These are phyloP conservation scores for Chlorella sp. DNA, from an alignment of 139 green algal genomes.

Conservation along the genomic window DNA sequence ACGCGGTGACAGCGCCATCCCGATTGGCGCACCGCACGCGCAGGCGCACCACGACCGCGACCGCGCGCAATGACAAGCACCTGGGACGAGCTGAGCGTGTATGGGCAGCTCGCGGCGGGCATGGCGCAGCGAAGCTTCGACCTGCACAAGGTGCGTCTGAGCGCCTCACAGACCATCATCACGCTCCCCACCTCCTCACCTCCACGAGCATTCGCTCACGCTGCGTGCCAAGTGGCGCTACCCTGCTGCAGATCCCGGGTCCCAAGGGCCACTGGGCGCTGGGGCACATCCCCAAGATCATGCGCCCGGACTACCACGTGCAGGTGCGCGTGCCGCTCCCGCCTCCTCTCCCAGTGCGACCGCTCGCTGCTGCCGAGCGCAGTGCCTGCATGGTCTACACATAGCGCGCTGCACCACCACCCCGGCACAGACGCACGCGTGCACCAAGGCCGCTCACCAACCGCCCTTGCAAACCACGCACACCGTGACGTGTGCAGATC, in stretches of 20 bases:
- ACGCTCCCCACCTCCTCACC: neutral
- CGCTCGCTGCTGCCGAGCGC: neutral
- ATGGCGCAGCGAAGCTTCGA: slow-evolving; percentile 28
- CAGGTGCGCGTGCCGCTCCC: no score
- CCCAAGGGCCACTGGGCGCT: slow-evolving; percentile 3
- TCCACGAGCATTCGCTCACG: neutral
- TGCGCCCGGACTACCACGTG: slow-evolving; percentile 47
- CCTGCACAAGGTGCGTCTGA: slow-evolving; percentile 29
- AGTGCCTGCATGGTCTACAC: neutral
- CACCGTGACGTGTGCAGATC: slow-evolving; percentile 9
- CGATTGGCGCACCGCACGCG: no score
- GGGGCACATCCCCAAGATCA: slow-evolving; percentile 41
- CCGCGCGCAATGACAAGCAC: slow-evolving; percentile 19
- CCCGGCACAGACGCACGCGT: neutral
- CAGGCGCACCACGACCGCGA: no score
- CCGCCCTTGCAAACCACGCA: neutral
- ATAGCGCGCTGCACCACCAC: no score
- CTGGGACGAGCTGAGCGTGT: slow-evolving; percentile 39
- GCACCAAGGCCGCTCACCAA: neutral
- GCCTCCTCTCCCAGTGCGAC: no score
- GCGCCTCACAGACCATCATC: neutral
- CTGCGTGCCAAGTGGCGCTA: neutral
- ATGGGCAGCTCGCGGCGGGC: slow-evolving; percentile 25
- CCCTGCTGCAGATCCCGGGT: slow-evolving; percentile 19
- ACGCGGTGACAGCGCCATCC: no score